Base-by-base conservation (phyloP, 768 basidiomycete species). In the Hericium alpestre region DNA sequence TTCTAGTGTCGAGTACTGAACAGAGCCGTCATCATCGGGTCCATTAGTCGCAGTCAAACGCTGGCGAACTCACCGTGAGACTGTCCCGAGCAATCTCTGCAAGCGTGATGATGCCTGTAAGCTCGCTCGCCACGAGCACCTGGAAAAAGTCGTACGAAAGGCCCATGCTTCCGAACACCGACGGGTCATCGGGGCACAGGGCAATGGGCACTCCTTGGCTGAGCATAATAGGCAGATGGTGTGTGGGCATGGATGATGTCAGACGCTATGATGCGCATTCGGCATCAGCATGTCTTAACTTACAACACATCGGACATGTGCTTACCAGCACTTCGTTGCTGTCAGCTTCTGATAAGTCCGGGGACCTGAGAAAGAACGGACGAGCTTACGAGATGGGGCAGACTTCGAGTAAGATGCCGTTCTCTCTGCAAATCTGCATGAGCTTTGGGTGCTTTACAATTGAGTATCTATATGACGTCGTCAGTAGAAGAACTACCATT, bases 71-170 rank as follows among this genome's bases (percentile, higher is more conserved):
- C 55, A 82, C 86, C 75, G 74, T 71, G 53, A 87, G 71, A 64
- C 85, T 87, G 59, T 87, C 82, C 41, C 81, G 75, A 1, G 86
- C 85, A 12, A 87, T 70, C 54, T 79, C 74, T 0, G 80, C 78
- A 2, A 89, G 71, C 18, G 83, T 84, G 41, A 76, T 72, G 15
- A 90, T 68, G 15, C 85, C 84, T 9, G 79, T 82, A 23, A 85
- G 64, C 64, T 88, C 86, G 57, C 83, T 86, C 0, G 82, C 72
- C 20, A 79, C 82, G n/a, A 89, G 67, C 37, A 88, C 86, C 74
- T 90, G 88, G 68, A 78, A 90, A 67, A 82, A 90, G 68, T 90
- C 88, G 65, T 79, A 90, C 0, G 84, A 82, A 5, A 90, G 73
- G 0, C 87, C 87, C 79, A 84, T 82, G 61, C 86, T 87, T 13